Conservation (phyloP, 768 basidiomycete species). For the Suillus plorans region DNA sequence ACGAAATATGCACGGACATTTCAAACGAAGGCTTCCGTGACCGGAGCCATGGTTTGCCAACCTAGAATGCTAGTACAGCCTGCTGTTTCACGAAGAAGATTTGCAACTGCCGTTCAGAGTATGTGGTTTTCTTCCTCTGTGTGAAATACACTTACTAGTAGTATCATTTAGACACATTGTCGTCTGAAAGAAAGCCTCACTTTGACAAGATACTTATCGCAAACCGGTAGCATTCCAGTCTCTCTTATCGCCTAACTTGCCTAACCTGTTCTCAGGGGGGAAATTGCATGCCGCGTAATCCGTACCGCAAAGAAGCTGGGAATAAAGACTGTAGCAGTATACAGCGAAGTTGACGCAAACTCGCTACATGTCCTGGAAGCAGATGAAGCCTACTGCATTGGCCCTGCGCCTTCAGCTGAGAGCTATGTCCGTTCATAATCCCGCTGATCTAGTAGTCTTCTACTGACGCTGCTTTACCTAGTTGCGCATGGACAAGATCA, state of each 20-base stretch:
- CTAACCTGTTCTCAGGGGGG: conserved; percentile 56
- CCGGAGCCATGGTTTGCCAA: not conserved
- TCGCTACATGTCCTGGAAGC: conserved; percentile 84
- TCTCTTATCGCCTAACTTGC: not conserved
- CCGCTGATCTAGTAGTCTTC: too few species aligned
- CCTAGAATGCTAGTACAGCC: not conserved
- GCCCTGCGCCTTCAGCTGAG: conserved; percentile 84
- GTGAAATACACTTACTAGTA: not conserved
- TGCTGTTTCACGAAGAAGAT: conserved; percentile 9
- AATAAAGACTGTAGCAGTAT: conserved; percentile 90
- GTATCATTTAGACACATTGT: not conserved
- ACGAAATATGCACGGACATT: conserved; percentile 1
- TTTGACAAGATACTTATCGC: conserved; percentile 93
- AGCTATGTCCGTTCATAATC: conserved; percentile 69
- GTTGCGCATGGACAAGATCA: conserved; percentile 86
- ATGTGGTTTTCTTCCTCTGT: conserved; percentile 4
- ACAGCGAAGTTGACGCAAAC: conserved; percentile 81
- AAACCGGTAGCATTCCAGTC: conserved; percentile 57
- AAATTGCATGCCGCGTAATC: conserved; percentile 95
- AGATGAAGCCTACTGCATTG: conserved; percentile 91
- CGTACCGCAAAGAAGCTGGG: conserved; percentile 86
- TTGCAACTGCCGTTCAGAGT: conserved; percentile 21
- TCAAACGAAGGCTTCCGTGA: not conserved
- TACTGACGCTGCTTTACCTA: conserved; percentile 28
- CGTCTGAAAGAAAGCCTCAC: conserved; percentile 44